Conservation (phyloP, 2,329 filamentous ascomycete genomes). For the Fusarium setosum region DNA sequence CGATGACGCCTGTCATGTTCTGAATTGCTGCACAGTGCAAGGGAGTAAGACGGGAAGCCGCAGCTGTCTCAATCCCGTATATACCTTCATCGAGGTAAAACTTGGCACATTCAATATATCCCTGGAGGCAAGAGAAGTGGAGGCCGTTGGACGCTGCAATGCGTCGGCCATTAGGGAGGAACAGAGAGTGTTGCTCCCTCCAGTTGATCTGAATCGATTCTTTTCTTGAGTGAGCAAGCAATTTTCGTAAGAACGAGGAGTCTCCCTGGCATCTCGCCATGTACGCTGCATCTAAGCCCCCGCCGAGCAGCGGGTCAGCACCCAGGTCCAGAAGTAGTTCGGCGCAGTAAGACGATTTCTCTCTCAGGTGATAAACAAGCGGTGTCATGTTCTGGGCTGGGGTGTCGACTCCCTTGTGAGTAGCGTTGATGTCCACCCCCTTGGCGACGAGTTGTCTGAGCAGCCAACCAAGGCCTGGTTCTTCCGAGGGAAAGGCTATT, state of each 20-base stretch:
- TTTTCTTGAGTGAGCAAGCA: not conserved
- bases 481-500: not conserved
- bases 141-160: not conserved
- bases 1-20: not conserved
- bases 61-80: too few relatives aligned
- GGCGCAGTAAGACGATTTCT: not conserved
- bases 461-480: not conserved
- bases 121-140: not conserved
- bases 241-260: not conserved
- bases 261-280: not conserved
- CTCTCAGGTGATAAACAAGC: not conserved
- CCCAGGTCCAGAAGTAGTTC: not conserved
- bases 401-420: not conserved
- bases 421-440: not conserved
- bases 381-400: not conserved
- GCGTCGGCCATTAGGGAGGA: too few relatives aligned
- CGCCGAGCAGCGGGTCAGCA: not conserved
- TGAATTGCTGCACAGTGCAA: not conserved
- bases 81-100: not conserved
- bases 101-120: not conserved
- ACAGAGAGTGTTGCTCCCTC: not conserved
- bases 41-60: not conserved
- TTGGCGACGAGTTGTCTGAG: not conserved
- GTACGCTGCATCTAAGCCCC: not conserved
- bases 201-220: not conserved